Conservation (phyloP, 2,329 filamentous ascomycete species). For the Diaporthe capsici region DNA sequence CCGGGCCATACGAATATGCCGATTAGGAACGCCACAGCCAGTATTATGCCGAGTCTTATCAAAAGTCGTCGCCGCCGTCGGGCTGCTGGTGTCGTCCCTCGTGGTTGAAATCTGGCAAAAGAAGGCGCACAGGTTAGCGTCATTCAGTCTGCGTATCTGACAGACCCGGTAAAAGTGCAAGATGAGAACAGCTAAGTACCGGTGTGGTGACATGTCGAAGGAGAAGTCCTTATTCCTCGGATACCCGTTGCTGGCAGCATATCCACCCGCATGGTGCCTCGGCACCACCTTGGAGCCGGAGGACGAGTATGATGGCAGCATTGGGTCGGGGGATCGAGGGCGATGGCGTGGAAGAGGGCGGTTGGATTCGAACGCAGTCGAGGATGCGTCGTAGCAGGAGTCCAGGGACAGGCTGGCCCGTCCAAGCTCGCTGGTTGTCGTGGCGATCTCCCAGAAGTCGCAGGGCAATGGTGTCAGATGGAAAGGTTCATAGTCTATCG, state of each 20-base stretch:
- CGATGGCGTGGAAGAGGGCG: slow-evolving; percentile 10
- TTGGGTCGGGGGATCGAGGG: slow-evolving; percentile 49
- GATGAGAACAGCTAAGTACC: slow-evolving; percentile 67
- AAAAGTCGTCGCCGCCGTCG: slow-evolving; percentile 82
- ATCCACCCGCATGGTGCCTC: slow-evolving; percentile 81
- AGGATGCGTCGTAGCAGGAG: slow-evolving; percentile 37
- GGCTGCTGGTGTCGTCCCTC: slow-evolving; percentile 78
- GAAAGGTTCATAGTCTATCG: slow-evolving; percentile 29
- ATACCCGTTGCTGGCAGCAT: slow-evolving; percentile 80
- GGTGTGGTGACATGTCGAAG: slow-evolving; percentile 91
- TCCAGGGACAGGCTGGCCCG: slow-evolving; percentile 41
- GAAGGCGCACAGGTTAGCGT: slow-evolving; percentile 42
- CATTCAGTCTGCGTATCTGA: neutral
- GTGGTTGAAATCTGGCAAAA: slow-evolving; percentile 83
- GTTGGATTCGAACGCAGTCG: slow-evolving; percentile 38
- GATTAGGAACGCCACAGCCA: slow-evolving; percentile 74
- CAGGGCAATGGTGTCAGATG: slow-evolving; percentile 37
- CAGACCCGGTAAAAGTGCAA: slow-evolving; percentile 20
- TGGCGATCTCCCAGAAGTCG: slow-evolving; percentile 30
- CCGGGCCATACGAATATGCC: slow-evolving; percentile 82
- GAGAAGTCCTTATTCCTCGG: slow-evolving; percentile 74
- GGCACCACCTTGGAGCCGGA: slow-evolving; percentile 81
- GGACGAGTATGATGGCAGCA: slow-evolving; percentile 73
- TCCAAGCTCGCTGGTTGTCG: slow-evolving; percentile 35
- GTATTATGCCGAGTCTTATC: slow-evolving; percentile 73